phyloP scores from a whole-genome alignment of 1,284 basidiomycete species.

The Ceratobasidium sp. region DNA sequence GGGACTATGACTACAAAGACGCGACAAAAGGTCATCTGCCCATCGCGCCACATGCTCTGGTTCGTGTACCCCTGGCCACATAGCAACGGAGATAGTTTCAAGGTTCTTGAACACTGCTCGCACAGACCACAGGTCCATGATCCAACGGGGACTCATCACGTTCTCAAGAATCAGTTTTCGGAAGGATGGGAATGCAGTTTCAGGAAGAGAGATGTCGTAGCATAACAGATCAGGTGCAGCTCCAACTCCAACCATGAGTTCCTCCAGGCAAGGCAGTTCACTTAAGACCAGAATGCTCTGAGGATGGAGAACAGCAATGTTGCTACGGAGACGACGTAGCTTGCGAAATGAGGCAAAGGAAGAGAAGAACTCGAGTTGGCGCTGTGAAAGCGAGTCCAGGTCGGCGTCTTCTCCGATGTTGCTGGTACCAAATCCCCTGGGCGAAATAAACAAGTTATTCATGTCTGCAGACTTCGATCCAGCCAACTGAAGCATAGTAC shows the following conservation, averaged over 20 bases:
- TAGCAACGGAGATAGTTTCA: background rate
- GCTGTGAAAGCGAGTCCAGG: background rate
- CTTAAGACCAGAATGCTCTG: background rate
- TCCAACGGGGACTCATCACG: background rate
- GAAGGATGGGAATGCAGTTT: background rate
- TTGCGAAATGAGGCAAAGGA: background rate
- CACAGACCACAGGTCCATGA: background rate
- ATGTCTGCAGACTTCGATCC: background rate
- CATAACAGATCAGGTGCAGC: background rate
- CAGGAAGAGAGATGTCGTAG: background rate
- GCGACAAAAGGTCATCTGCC: background rate
- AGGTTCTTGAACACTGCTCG: background rate
- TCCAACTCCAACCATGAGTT: background rate
- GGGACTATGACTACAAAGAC: background rate
- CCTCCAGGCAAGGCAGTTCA: slow-evolving; percentile 1
- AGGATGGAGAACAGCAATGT: background rate
- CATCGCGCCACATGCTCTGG: background rate
- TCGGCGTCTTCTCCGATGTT: background rate
- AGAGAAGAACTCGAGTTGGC: background rate
- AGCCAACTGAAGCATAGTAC: background rate
- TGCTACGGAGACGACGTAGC: background rate
- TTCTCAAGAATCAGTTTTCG: background rate
- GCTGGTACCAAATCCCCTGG: background rate
- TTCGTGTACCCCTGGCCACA: background rate
- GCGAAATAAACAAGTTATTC: background rate